Base-by-base conservation (phyloP, 164 flowering plant species). In the Amborella trichopoda region DNA sequence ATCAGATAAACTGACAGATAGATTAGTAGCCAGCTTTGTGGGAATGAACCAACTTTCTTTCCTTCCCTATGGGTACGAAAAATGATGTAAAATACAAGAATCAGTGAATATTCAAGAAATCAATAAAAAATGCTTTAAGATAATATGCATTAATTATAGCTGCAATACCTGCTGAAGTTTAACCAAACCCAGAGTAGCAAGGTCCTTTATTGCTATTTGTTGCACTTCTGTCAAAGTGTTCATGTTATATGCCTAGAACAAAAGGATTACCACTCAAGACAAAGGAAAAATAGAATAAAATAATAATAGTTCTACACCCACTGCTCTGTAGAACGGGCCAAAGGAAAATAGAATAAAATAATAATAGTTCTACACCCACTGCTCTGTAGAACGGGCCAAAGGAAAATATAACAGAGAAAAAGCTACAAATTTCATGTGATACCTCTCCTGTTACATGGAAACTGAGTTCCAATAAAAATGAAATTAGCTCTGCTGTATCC, bases 1-100 rank as follows among this genome's bases (percentile, higher is more conserved):
- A 66, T 91, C 99, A 27, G 99, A 66, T 58, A 86, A 71, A 69
- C 96, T 87, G 43, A 82, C 65, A 18, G 96, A 87, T 48, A 91
- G 90, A 77, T 84, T 87, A 20, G 89, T 80, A 30, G 79, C 95
- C 49, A 91, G 65, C 55, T 80, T 87, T 42, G 99, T 91, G 30
- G 96, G 99, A 61, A 91, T 72, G 65, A 91, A 91, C 99, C 99
- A 91, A 69, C 83, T 70, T 18, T 91, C 99, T 65, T 87, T 91
- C 65, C 90, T 80, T 18, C 99, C 98, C 99, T 90, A 38, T 22
- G 82, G 21, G 50, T 6, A 10, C 53, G 32, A 23, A 19, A 20
- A 1, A 43, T 12, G 19, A 24, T 4, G 9, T 41, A 17, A 26
- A 46, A 48, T 14, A 46, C 41, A 55, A 52, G 34, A 52, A 12